Percentiles rank a stretch among this genome's conserved stretches.
These are phyloP conservation scores for Dioscorea cayenensis DNA, from an alignment of 116 monocot species.

Conservation along the genomic window DNA sequence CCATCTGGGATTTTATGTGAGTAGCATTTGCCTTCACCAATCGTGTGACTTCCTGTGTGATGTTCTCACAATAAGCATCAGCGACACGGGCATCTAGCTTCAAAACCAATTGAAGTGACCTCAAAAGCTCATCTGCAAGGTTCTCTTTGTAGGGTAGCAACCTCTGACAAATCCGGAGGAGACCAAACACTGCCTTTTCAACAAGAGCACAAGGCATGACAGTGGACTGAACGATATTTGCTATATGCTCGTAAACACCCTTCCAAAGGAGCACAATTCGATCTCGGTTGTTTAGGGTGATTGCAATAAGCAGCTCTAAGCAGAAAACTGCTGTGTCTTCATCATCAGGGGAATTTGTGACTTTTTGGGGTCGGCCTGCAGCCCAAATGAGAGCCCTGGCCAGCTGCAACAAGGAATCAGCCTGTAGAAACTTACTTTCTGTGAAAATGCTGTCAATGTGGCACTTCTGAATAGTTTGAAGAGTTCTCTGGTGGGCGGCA, in stretches of 20 bases:
- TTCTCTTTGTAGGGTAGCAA: constrained; percentile 86
- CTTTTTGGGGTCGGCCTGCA: constrained; percentile 62
- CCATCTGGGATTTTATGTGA: constrained; percentile 75
- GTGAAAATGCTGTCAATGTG: constrained; percentile 82
- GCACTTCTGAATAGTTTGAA: constrained; percentile 81
- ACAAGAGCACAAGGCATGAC: constrained; percentile 68
- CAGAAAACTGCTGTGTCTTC: constrained; percentile 81
- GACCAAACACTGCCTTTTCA: constrained; percentile 82
- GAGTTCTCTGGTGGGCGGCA: constrained; percentile 63
- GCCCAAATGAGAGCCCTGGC: constrained; percentile 65
- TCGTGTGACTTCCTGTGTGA: constrained; percentile 81
- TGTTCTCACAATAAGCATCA: constrained; percentile 92
- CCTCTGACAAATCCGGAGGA: constrained; percentile 66
- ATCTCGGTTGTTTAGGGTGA: constrained; percentile 70
- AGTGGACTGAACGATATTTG: constrained; percentile 70
- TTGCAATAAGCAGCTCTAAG: constrained; percentile 74
- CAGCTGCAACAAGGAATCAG: constrained; percentile 74
- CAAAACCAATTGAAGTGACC: constrained; percentile 67
- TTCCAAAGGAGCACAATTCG: constrained; percentile 64
- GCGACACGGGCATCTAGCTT: constrained; percentile 92
- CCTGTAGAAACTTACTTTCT: constrained; percentile 84
- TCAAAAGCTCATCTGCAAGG: constrained; percentile 71
- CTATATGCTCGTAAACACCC: constrained; percentile 59
- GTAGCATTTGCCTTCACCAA: constrained; percentile 78
- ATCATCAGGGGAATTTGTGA: constrained; percentile 52